Evolutionary conservation across 2,329 filamentous ascomycete species (phyloP).

Genomic region (Aspergillus sp.): DNA sequence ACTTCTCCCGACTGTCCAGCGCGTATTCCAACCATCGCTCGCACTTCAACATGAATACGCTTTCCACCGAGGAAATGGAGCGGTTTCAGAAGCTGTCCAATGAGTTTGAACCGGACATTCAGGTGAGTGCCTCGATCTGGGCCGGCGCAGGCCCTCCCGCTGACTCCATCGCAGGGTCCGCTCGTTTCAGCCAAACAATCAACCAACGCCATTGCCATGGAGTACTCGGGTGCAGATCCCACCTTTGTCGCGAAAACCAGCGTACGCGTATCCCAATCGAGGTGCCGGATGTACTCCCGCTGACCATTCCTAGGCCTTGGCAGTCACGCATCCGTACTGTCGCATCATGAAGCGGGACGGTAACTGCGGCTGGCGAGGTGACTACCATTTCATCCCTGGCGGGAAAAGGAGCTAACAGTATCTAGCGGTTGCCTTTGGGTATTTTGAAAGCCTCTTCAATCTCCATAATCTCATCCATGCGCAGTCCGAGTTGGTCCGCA

Average conservation of each 20-base stretch:
- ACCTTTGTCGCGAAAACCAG: constrained; percentile 82
- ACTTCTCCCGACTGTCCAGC: constrained; percentile 20
- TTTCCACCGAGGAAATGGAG: constrained; percentile 55
- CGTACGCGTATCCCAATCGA: constrained; percentile 46
- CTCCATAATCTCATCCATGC: constrained; percentile 63
- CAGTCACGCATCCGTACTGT: constrained; percentile 81
- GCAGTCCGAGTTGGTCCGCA: constrained; percentile 67
- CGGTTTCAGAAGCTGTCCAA: constrained; percentile 62
- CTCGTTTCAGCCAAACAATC: constrained; percentile 75
- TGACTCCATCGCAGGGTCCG: constrained; percentile 64
- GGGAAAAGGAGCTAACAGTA: constrained; percentile 9
- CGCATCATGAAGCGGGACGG: constrained; percentile 87
- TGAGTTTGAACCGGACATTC: constrained; percentile 57
- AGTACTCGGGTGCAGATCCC: constrained; percentile 86
- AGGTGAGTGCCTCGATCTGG: constrained; percentile 37
- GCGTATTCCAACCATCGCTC: constrained; percentile 12
- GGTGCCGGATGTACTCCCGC: constrained; percentile 6
- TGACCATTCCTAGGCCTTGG: constrained; percentile 62
- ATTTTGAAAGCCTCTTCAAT: constrained; percentile 81
- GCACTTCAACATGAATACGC: constrained; percentile 34
- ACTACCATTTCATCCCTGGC: constrained; percentile 36
- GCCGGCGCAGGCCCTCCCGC: constrained; percentile 6
- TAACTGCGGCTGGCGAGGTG: constrained; percentile 97
- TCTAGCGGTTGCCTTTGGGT: constrained; percentile 84
- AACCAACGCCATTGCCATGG: constrained; percentile 72